Evolutionary conservation across 257 asterid species (phyloP).

Genomic region (Plectranthus barbatus): DNA sequence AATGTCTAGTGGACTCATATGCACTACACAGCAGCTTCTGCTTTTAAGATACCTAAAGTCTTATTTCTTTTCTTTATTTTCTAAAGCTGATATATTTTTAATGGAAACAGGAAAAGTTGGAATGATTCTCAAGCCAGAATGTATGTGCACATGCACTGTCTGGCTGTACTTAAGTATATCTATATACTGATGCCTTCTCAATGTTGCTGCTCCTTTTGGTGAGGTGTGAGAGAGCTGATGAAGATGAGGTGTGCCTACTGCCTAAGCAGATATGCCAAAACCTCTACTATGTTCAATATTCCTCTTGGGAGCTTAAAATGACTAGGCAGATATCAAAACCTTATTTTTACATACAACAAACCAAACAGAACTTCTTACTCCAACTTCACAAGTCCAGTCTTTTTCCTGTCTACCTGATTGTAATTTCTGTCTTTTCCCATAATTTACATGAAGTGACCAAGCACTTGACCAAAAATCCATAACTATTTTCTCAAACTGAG

Average conservation of each 20-base stretch:
- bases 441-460: background rate
- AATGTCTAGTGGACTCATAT: background rate
- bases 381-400: background rate
- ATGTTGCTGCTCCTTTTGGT: background rate
- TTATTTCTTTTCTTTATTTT: background rate
- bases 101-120: background rate
- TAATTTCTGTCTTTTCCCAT: background rate
- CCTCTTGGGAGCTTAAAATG: background rate
- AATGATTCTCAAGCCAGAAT: background rate
- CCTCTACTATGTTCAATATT: background rate
- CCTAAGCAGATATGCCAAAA: background rate
- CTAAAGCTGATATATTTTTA: background rate
- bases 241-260: background rate
- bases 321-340: background rate
- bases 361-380: background rate
- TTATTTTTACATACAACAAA: background rate
- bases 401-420: background rate
- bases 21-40: background rate
- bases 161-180: background rate
- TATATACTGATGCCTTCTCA: background rate
- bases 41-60: background rate
- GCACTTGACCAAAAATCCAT: background rate
- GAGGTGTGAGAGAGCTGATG: background rate
- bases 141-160: background rate
- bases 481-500: constrained; percentile 4